Percentiles rank a stretch among this genome's conserved stretches.
Conservation (phyloP, 208 protist genomes). For the Trypanosoma scelopori region DNA sequence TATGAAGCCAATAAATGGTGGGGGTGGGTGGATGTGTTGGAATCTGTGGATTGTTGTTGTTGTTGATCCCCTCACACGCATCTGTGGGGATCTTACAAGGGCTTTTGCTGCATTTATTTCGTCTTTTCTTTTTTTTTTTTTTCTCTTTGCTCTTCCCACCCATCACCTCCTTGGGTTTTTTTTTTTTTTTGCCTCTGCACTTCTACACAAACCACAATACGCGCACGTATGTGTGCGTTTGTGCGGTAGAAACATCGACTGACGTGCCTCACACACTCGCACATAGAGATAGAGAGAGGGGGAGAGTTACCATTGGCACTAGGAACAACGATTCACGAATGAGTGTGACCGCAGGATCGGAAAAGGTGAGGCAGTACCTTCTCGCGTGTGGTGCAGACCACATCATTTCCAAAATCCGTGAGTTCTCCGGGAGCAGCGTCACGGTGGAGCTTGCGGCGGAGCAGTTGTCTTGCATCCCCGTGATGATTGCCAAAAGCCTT, state of each 20-base stretch:
- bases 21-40: too few relatives aligned
- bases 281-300: too few relatives aligned
- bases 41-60: too few relatives aligned
- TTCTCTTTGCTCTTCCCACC: not conserved
- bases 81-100: too few relatives aligned
- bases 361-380: slow-evolving; percentile 44
- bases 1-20: too few relatives aligned
- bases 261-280: too few relatives aligned
- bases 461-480: slow-evolving; percentile 41
- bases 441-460: slow-evolving; percentile 54
- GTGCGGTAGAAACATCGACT: not conserved
- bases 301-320: not conserved
- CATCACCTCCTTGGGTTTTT: slow-evolving; percentile 14
- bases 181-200: slow-evolving; percentile 10
- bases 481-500: slow-evolving; percentile 66
- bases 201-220: too few relatives aligned
- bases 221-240: not conserved
- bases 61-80: too few relatives aligned
- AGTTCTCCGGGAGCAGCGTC: slow-evolving; percentile 48
- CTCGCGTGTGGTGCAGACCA: slow-evolving; percentile 23
- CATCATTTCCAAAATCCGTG: slow-evolving; percentile 45
- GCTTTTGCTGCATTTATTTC: too few relatives aligned
- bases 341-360: slow-evolving; percentile 15
- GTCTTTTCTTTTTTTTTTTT: slow-evolving; percentile 1
- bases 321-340: not conserved